A percentile compares a stretch with the other conserved stretches of the same genome.
These are phyloP conservation scores for Amanita phalloides DNA, from an alignment of 768 basidiomycete genomes.

Conservation along the genomic window DNA sequence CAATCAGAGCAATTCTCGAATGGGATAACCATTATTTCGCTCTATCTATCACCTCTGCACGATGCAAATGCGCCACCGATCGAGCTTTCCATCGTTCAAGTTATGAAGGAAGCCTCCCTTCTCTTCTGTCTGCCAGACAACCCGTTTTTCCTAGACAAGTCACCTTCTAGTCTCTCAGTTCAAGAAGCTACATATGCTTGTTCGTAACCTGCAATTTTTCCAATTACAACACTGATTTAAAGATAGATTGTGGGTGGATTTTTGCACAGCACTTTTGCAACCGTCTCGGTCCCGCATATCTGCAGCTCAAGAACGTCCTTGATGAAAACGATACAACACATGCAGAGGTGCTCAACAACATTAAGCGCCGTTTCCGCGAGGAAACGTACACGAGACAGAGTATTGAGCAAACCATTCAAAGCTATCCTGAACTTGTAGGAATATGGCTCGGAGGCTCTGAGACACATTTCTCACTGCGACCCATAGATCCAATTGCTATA, in stretches of 20 bases:
- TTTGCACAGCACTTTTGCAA: slow-evolving; percentile 99
- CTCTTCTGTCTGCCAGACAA: slow-evolving; percentile 92
- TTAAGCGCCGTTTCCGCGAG: slow-evolving; percentile 93
- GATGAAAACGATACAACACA: slow-evolving; percentile 86
- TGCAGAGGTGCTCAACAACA: slow-evolving; percentile 87
- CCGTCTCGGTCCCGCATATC: slow-evolving; percentile 83
- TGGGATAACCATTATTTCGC: slow-evolving; percentile 88
- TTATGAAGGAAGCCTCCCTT: slow-evolving; percentile 92
- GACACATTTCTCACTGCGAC: neutral
- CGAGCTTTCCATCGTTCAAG: slow-evolving; percentile 96
- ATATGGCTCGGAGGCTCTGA: neutral
- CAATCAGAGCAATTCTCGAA: slow-evolving; percentile 87
- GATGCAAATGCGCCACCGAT: slow-evolving; percentile 74
- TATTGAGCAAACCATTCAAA: slow-evolving; percentile 80
- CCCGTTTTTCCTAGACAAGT: slow-evolving; percentile 70
- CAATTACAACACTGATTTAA: neutral
- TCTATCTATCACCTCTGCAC: slow-evolving; percentile 91
- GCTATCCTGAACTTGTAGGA: slow-evolving; percentile 77
- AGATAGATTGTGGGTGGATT: slow-evolving; percentile 85
- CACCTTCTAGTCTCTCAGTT: slow-evolving; percentile 68
- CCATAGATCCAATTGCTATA: slow-evolving; percentile 81
- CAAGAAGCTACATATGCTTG: slow-evolving; percentile 96
- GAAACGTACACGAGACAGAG: slow-evolving; percentile 97
- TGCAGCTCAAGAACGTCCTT: slow-evolving; percentile 82
- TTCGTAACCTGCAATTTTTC: slow-evolving; percentile 20